Evolutionary conservation across 2,329 filamentous ascomycete genomes (phyloP).

Genomic region (Botrytis porri): DNA sequence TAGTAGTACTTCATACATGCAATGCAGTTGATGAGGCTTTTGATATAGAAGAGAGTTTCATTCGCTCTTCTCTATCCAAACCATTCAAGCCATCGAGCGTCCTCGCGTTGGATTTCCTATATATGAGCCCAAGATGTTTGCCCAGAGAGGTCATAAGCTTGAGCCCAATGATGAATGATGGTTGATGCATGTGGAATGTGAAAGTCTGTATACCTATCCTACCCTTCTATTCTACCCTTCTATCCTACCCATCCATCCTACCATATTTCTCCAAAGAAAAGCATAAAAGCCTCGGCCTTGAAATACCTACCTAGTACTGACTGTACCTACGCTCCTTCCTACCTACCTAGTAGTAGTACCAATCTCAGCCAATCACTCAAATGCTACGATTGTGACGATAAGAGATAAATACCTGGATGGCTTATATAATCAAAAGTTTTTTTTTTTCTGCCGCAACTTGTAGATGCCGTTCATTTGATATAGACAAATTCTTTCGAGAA

Average conservation of each 20-base stretch:
- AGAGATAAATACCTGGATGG: neutral
- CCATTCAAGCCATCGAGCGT: neutral
- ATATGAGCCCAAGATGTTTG: neutral
- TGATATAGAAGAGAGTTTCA: neutral
- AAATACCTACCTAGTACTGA: neutral
- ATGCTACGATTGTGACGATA: neutral
- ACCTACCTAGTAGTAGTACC: no score
- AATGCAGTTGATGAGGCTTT: neutral
- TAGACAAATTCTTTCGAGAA: slow-evolving; percentile 1
- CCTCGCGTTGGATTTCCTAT: neutral
- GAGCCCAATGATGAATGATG: neutral
- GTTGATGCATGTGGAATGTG: neutral
- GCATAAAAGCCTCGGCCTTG: neutral
- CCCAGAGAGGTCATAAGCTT: neutral
- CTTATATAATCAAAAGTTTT: slow-evolving; percentile 19
- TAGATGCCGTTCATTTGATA: neutral
- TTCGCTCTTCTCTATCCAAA: neutral
- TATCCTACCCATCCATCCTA: neutral
- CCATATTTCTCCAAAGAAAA: neutral
- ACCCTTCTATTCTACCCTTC: no score
- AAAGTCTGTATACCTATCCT: neutral
- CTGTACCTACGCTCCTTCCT: neutral
- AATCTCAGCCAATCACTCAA: neutral
- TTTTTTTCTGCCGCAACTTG: slow-evolving; percentile 17
- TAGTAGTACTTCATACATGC: neutral